Percentiles rank a stretch among this genome's conserved stretches.
Evolutionary conservation across 257 asterid species (phyloP).

Genomic region (Cinchona pubescens): DNA sequence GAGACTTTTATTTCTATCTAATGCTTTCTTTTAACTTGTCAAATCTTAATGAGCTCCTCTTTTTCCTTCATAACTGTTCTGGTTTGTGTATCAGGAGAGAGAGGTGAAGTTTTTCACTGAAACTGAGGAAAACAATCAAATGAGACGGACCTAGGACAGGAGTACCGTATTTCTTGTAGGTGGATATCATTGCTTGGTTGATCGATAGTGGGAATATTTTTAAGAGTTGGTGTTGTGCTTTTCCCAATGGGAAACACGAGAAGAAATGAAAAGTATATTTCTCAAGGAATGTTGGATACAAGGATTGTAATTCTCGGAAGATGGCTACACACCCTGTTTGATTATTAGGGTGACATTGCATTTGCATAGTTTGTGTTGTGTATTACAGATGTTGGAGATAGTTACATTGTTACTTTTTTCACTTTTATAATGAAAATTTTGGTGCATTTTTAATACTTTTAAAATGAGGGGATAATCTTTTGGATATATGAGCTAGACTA

Average conservation of each 20-base stretch:
- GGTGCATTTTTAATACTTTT: not conserved
- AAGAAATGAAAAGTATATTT: conserved; percentile 5
- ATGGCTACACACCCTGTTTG: conserved; percentile 15
- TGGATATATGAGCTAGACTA: not conserved
- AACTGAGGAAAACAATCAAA: conserved; percentile 97
- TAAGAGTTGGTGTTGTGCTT: conserved; percentile 5
- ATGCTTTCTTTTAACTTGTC: not conserved
- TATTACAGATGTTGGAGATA: conserved; percentile 16
- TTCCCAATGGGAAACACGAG: not conserved
- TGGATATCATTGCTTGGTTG: conserved; percentile 13
- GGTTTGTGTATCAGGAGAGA: conserved; percentile 56
- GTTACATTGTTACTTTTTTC: not conserved
- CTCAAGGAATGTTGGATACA: conserved; percentile 11
- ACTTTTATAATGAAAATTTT: not conserved
- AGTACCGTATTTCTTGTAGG: conserved; percentile 86
- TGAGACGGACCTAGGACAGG: conserved; percentile 99
- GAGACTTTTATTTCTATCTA: not conserved
- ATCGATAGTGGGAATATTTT: conserved; percentile 12
- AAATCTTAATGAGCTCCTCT: not conserved
- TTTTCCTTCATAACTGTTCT: conserved; percentile 5
- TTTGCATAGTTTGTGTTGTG: conserved; percentile 42
- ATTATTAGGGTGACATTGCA: conserved; percentile 23
- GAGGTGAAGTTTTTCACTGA: conserved; percentile 98
- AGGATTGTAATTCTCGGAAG: conserved; percentile 21
- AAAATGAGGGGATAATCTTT: not conserved